Evolutionary conservation across 148 eudicot species (phyloP), one percentile per base, ranked within the genome.

Genomic region (Chenopodium formosanum): DNA sequence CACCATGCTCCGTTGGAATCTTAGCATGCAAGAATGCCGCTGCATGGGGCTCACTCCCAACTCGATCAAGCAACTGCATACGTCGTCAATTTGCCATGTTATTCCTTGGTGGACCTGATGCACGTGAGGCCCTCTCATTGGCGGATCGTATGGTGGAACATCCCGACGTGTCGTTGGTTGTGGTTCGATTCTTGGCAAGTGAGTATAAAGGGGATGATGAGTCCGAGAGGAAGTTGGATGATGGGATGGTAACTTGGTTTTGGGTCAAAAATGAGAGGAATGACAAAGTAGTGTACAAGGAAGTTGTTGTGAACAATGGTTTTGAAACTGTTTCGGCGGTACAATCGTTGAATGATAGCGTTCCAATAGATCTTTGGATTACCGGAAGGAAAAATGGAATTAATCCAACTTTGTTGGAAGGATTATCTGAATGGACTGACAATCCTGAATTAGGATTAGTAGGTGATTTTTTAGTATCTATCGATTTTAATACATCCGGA

Each of bases 241-340:
- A 96, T 29, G 97, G 91, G 23, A 70, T 92, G 7, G 94, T 96
- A 73, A 96, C 98, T 1, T 86, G 92, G 90, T 96, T 96, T 67
- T 94, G 98, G 99, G 92, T 94, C 66, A 96, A 94, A 85, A 84
- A 92, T 73, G 99, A 96, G 80, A 86, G 81, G 50, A 96, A 92
- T 74, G 82, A 82, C 0, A 82, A 81, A 70, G 92, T 96, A 31
- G 77, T 84, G 23, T 96, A 96, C 17, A 85, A 88, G 44, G 99
- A 96, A 81, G 94, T 91, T 23, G 91, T 88, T 67, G 99, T 96
- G 13, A 79, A 58, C 4, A 88, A 89, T 9, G 99, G 99, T 16
- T 80, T 83, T 12, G 97, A 94, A 58, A 92, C 99, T 0, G 58
- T 91, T 10, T 82, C 92, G 0, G 97, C 94, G 0, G 85, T 96